phyloP scores from a whole-genome alignment of 2,329 filamentous ascomycete genomes.

The Mariannaea sp. region DNA sequence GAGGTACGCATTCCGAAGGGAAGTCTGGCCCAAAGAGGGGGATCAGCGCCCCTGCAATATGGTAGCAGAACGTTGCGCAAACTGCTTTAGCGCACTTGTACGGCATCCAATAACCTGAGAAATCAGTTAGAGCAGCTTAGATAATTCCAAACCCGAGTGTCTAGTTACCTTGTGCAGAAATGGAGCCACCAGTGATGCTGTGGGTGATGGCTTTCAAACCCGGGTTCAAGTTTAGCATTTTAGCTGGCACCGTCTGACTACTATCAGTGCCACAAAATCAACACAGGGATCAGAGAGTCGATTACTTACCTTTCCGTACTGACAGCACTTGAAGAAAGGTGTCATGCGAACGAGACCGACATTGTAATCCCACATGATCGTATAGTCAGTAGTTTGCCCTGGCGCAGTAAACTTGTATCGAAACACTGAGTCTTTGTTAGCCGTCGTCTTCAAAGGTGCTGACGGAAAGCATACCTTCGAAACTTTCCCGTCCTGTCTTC shows the following conservation, averaged over 20 bases:
- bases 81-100: slow-evolving; percentile 84
- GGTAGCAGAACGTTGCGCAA: slow-evolving; percentile 86
- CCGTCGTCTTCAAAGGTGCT: neutral
- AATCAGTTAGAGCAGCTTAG: slow-evolving; percentile 16
- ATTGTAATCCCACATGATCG: slow-evolving; percentile 97
- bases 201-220: slow-evolving; percentile 89
- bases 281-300: neutral
- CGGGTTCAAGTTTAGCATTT: slow-evolving; percentile 77
- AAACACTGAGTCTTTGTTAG: slow-evolving; percentile 27
- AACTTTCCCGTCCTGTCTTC: slow-evolving; percentile 85
- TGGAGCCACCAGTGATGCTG: slow-evolving; percentile 91
- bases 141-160: neutral
- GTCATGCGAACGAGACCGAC: slow-evolving; percentile 92
- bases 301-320: slow-evolving; percentile 76
- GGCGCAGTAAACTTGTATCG: slow-evolving; percentile 76
- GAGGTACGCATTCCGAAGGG: slow-evolving; percentile 69
- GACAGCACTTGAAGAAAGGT: slow-evolving; percentile 89
- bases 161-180: slow-evolving; percentile 80
- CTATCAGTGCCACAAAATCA: slow-evolving; percentile 20
- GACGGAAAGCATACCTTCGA: slow-evolving; percentile 69
- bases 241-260: slow-evolving; percentile 82
- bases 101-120: slow-evolving; percentile 92
- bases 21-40: slow-evolving; percentile 90
- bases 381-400: slow-evolving; percentile 67
- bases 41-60: slow-evolving; percentile 82